Evolutionary conservation across 2,329 filamentous ascomycete species (phyloP), one percentile per base, ranked within the genome.

Genomic region (Monilinia fructigena): DNA sequence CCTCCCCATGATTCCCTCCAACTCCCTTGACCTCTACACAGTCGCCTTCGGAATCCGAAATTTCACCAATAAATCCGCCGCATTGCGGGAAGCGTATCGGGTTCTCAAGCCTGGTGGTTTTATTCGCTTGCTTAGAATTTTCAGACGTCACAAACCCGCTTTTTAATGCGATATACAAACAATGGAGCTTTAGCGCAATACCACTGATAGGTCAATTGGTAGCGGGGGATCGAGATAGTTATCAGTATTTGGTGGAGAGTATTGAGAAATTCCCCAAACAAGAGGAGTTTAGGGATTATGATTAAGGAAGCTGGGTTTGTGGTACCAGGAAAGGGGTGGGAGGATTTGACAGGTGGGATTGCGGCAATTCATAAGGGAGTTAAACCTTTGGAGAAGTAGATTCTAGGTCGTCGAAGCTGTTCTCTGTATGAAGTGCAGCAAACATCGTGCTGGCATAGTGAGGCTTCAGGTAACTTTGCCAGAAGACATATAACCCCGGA

Each of bases 221-320:
- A 20, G 94, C 95, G 1, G 92, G 92, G 8, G 96, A 99, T 77
- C 84, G 94, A 66, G 94, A 96, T 75, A 97, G 92, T 77, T 99
- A 99, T 79, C 95, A 99, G 82, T 99, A 99, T 79, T 83, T 99
- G 12, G 95, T 99, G 12, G 95, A 99, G 83, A 97, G 93, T 78
- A 99, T 99, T 78, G 93, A 97, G 79, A 83, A 86, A 58, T 98
- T 98, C 77, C 96, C 95, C 0, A 89, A 82, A 72, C 96, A 99
- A 81, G 84, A 87, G 63, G 87, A 92, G 71, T 99, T 96, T 76
- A 85, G 89, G 70, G 83, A 86, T 45, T 45, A 93, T 96, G 91
- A 95, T 96, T 74, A 78, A 85, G 71, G 85, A 89, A 35, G 94
- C 92, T 3, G 94, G 94, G 1, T 99, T 99, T 75, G 81, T 90